phyloP scores from a whole-genome alignment of 768 basidiomycete species.

The Xerocomellus chrysenteron region DNA sequence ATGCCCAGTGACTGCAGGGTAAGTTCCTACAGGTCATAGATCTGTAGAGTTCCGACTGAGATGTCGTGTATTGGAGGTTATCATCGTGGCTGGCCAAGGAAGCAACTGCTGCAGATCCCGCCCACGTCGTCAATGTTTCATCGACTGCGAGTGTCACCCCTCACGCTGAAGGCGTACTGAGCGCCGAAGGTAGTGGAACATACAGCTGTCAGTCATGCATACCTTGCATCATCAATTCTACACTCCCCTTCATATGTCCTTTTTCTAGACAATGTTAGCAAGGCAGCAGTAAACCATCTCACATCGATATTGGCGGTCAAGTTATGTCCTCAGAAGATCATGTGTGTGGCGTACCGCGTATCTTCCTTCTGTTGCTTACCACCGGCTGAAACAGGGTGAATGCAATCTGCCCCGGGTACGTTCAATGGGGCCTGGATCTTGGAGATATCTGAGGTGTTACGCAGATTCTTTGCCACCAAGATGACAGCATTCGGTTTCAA shows the following conservation, averaged over 20 bases:
- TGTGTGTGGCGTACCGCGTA: conserved; percentile 43
- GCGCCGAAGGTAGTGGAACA: conserved; percentile 57
- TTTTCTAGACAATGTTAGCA: conserved; percentile 68
- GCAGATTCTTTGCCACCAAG: conserved; percentile 74
- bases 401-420: conserved; percentile 78
- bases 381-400: conserved; percentile 56
- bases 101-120: conserved; percentile 61
- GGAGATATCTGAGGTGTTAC: not conserved
- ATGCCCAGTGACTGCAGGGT: conserved; percentile 45
- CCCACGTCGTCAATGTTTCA: conserved; percentile 80
- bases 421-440: not conserved
- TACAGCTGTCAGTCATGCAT: conserved; percentile 71
- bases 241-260: not conserved
- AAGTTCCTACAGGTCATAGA: not conserved
- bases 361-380: not conserved
- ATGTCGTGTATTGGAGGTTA: conserved; percentile 9
- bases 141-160: conserved; percentile 63
- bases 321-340: conserved; percentile 57
- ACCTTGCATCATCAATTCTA: not conserved
- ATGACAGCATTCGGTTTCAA: conserved; percentile 79
- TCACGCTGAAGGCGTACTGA: conserved; percentile 46
- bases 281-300: conserved; percentile 86
- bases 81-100: conserved; percentile 63
- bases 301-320: conserved; percentile 70
- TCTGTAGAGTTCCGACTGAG: not conserved